These are phyloP conservation scores for Daldinia caldariorum DNA, from an alignment of 495 filamentous ascomycete genomes.

Conservation along the genomic window DNA sequence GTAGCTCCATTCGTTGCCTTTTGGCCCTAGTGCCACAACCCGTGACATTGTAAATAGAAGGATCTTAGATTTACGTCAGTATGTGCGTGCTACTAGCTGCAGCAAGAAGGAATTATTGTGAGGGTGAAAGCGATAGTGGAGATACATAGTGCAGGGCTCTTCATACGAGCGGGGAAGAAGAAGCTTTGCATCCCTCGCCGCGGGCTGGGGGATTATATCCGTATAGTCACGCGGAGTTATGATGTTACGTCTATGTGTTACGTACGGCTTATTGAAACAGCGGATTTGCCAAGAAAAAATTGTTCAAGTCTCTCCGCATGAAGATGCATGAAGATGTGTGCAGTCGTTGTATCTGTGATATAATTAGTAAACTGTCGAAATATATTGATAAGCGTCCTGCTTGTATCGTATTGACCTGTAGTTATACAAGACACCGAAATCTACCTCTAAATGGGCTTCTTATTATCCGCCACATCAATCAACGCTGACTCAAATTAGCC, in stretches of 20 bases:
- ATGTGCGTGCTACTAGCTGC: not conserved
- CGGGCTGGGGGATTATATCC: not conserved
- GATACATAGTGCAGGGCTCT: not conserved
- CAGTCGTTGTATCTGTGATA: not conserved
- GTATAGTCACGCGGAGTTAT: not conserved
- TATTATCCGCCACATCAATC: not conserved
- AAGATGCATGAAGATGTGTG: not conserved
- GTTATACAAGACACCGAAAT: not conserved
- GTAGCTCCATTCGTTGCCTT: slow-evolving; percentile 43
- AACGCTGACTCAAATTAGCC: not conserved
- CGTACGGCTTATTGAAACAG: not conserved
- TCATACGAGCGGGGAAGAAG: not conserved
- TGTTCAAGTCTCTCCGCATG: not conserved
- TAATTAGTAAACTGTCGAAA: not conserved
- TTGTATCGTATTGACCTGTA: not conserved
- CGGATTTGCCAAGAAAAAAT: too few relatives aligned
- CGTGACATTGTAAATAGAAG: slow-evolving; percentile 17
- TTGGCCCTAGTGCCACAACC: slow-evolving; percentile 33
- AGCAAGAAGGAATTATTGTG: not conserved
- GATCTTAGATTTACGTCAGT: not conserved
- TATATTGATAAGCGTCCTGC: slow-evolving; percentile 1
- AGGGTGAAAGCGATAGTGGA: too few relatives aligned
- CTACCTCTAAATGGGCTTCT: not conserved
- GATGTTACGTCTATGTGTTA: not conserved
- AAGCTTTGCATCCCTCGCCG: not conserved